phyloP scores from a whole-genome alignment of 345 rosid genomes.

The Sonneratia caseolaris region DNA sequence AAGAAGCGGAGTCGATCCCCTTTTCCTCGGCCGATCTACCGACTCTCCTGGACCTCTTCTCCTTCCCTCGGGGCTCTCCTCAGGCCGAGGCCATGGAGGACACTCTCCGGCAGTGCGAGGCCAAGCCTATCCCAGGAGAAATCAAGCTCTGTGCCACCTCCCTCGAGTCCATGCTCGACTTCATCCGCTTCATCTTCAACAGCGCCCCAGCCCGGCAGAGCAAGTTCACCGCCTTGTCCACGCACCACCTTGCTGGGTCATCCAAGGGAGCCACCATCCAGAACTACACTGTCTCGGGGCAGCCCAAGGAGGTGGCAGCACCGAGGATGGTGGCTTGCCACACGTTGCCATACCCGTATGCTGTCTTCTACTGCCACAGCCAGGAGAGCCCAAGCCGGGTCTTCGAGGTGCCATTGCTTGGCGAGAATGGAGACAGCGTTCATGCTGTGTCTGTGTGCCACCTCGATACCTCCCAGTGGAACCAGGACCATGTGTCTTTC shows the following conservation, averaged over 20 bases:
- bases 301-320: constrained; percentile 19
- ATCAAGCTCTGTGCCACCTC: constrained; percentile 36
- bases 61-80: constrained; percentile 16
- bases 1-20: constrained; percentile 28
- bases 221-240: constrained; percentile 14
- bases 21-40: constrained; percentile 23
- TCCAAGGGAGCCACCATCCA: constrained; percentile 6
- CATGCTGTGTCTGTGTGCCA: constrained; percentile 37
- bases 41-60: constrained; percentile 19
- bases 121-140: constrained; percentile 28
- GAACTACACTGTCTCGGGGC: constrained; percentile 23
- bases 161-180: constrained; percentile 39
- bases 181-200: constrained; percentile 13
- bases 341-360: constrained; percentile 27
- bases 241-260: constrained; percentile 16
- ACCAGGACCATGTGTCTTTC: constrained; percentile 24
- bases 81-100: constrained; percentile 36
- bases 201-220: background rate
- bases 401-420: constrained; percentile 21
- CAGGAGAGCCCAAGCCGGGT: constrained; percentile 19
- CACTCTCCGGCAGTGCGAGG: constrained; percentile 26
- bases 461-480: constrained; percentile 43
- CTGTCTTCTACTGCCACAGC: constrained; percentile 34
- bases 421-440: constrained; percentile 31
- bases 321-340: constrained; percentile 33